Base-by-base conservation (phyloP, 1,284 basidiomycete species). In the Ceratobasidium sp. region DNA sequence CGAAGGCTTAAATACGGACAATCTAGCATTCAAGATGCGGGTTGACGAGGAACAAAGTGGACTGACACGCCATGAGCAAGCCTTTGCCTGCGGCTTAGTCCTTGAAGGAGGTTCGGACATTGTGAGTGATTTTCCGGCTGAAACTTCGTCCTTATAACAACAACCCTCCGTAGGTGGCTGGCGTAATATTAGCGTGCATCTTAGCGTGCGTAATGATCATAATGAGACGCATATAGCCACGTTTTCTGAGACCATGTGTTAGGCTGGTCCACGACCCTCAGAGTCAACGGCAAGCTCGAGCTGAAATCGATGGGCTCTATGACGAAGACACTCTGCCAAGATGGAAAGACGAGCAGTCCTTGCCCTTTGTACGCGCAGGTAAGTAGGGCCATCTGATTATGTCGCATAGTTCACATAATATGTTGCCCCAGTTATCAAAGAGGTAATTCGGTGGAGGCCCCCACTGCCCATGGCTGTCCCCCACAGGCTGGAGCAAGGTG, bases 21-120 rank as follows among this genome's bases (percentile, higher is more conserved):
- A 64, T 30, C 20, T 74, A 10, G 71, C 71, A 27, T 74, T 64
- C 46, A 74, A 74, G 14, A 18, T 74, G 33, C 59, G 71, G 7
- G 14, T 52, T 20, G 59, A 64, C n/a, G 27, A 59, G 38, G 35
- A 33, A 12, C 44, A 38, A 10, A 64, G 14, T 20, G 60, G 60
- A 20, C 59, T 74, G 3, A 64, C 71, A 23, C 57, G 33, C 10
- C n/a, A 52, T 18, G 27, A 74, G 14, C 71, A 64, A 33, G 46
- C 46, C 16, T 52, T 46, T 38, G 27, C 44, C 16, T 74, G 71
- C 30, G 44, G 59, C 7, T 18, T 74, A 1, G 71, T 64, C 16
- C 46, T 74, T 33, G 59, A 74, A 41, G 71, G 71, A 18, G 71
- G 71, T 5, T 62, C 71, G 4, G 71, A 64, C 20, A 74, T 74